phyloP scores from a whole-genome alignment of 129 eudicot genomes.

The Mikania micrantha region DNA sequence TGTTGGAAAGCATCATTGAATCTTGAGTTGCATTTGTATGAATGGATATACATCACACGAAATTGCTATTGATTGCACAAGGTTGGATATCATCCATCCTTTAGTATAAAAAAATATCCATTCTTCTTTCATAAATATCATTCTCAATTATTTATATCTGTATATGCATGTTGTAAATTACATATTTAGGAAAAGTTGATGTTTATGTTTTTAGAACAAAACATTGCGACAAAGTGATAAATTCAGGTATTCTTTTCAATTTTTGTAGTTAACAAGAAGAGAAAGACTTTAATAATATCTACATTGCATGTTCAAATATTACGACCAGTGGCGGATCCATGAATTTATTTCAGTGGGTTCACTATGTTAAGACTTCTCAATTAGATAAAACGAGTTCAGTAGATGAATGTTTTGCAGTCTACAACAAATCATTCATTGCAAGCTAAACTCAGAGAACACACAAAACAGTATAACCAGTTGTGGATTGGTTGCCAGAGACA shows the following conservation, averaged over 20 bases:
- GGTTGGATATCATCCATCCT: slow-evolving; percentile 4
- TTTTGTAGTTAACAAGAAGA: background rate
- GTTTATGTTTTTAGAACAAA: slow-evolving; percentile 44
- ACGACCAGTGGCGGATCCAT: too few relatives aligned
- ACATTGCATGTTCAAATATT: too few relatives aligned
- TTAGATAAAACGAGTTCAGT: slow-evolving; percentile 81
- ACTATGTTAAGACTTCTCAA: too few relatives aligned
- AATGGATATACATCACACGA: background rate
- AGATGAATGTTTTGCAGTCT: slow-evolving; percentile 77
- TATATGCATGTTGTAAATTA: slow-evolving; percentile 4
- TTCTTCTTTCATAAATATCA: background rate
- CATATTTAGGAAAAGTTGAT: slow-evolving; percentile 16
- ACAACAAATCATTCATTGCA: slow-evolving; percentile 52
- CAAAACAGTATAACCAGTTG: slow-evolving; percentile 82
- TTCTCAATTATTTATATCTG: background rate
- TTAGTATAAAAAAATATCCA: background rate
- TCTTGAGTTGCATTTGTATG: background rate
- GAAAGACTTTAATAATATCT: too few relatives aligned
- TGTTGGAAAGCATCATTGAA: background rate
- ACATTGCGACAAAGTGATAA: slow-evolving; percentile 93
- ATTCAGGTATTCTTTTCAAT: slow-evolving; percentile 56
- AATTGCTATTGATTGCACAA: background rate
- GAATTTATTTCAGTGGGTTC: too few relatives aligned
- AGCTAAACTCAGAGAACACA: slow-evolving; percentile 78
- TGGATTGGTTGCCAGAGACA: slow-evolving; percentile 86